Conservation (phyloP, 768 basidiomycete species). For the Leccinum aurantiacum region DNA sequence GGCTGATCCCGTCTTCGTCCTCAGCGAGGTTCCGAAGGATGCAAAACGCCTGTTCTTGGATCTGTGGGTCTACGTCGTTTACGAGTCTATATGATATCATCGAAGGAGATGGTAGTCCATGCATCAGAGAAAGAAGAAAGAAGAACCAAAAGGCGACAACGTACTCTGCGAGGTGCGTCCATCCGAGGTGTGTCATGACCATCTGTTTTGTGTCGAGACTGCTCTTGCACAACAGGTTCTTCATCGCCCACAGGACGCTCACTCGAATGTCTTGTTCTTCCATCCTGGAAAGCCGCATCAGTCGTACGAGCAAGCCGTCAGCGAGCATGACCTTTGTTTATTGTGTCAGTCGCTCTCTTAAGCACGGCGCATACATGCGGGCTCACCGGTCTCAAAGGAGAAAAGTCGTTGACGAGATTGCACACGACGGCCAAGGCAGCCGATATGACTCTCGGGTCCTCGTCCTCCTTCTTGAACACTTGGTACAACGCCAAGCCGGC, state of each 20-base stretch:
- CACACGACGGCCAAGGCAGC: constrained; percentile 77
- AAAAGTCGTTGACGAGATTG: constrained; percentile 86
- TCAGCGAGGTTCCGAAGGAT: constrained; percentile 68
- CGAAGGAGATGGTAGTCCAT: background rate
- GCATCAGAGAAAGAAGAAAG: background rate
- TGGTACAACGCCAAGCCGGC: constrained; percentile 71
- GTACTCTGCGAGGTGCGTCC: constrained; percentile 58
- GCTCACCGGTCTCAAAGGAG: constrained; percentile 68
- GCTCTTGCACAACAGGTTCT: constrained; percentile 75
- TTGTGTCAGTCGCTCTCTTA: background rate
- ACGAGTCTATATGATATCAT: constrained; percentile 44
- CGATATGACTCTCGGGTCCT: constrained; percentile 68
- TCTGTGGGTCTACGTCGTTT: constrained; percentile 47
- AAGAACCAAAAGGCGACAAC: constrained; percentile 20
- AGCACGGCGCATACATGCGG: background rate
- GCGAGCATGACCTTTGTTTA: constrained; percentile 60
- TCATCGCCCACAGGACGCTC: constrained; percentile 84
- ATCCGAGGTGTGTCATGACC: constrained; percentile 70
- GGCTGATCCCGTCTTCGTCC: constrained; percentile 59
- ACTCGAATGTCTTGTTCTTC: constrained; percentile 58
- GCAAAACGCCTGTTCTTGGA: constrained; percentile 73
- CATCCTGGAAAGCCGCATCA: constrained; percentile 56
- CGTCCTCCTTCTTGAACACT: constrained; percentile 53
- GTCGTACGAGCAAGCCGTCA: constrained; percentile 62
- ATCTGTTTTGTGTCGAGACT: constrained; percentile 56